Evolutionary conservation across 2,329 filamentous ascomycete genomes (phyloP).

Genomic region (Cadophora sp.): DNA sequence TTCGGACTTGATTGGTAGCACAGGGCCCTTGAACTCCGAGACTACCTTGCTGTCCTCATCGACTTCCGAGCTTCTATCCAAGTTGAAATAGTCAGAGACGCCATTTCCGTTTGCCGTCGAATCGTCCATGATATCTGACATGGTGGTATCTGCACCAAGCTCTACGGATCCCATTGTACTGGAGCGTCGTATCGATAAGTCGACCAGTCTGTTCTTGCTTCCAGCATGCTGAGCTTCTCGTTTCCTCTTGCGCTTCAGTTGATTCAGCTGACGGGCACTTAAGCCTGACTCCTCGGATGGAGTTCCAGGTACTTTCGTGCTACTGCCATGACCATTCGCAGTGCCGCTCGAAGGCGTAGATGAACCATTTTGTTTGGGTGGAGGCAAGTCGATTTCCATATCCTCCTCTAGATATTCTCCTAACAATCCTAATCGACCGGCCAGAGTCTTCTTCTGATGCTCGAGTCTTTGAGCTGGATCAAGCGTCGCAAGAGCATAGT

Average conservation of each 20-base stretch:
- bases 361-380: constrained; percentile 37
- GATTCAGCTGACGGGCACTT: constrained; percentile 93
- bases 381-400: constrained; percentile 67
- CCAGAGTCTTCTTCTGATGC: constrained; percentile 89
- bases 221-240: constrained; percentile 87
- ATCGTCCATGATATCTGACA: constrained; percentile 66
- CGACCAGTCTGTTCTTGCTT: constrained; percentile 88
- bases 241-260: constrained; percentile 93
- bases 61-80: constrained; percentile 77
- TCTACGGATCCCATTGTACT: constrained; percentile 36
- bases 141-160: constrained; percentile 46
- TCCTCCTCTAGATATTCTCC: constrained; percentile 88
- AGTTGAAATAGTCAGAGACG: constrained; percentile 84
- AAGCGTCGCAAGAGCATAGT: constrained; percentile 82
- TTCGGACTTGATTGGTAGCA: constrained; percentile 82
- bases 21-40: constrained; percentile 90
- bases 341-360: constrained; percentile 30
- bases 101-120: constrained; percentile 65
- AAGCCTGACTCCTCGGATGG: constrained; percentile 71
- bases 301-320: constrained; percentile 41
- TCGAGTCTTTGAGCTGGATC: constrained; percentile 81
- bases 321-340: constrained; percentile 51
- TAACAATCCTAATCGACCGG: constrained; percentile 80
- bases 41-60: constrained; percentile 94
- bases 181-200: constrained; percentile 71